A percentile compares a stretch with the other conserved stretches of the same genome.
Evolutionary conservation across 2,329 filamentous ascomycete genomes (phyloP).

Genomic region (Sporothrix euskadiensis): DNA sequence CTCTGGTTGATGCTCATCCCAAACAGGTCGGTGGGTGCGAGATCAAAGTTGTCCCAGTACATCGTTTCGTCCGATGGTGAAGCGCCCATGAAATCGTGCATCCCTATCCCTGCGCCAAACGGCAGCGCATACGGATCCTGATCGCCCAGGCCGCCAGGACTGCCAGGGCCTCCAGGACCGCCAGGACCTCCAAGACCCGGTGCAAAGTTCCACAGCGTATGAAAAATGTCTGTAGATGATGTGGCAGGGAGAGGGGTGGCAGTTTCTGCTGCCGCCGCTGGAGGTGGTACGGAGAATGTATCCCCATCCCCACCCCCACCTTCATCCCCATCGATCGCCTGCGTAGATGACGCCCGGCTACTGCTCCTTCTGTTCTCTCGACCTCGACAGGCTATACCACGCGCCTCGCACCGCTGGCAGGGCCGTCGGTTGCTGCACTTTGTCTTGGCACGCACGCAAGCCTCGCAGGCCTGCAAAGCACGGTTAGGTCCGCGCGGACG

Average conservation of each 20-base stretch:
- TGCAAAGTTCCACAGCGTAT: background rate
- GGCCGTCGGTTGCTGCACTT: conserved; percentile 4
- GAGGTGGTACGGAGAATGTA: too few relatives aligned
- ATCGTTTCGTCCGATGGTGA: background rate
- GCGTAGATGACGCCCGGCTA: too few relatives aligned
- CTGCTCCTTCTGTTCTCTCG: background rate
- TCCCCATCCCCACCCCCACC: too few relatives aligned
- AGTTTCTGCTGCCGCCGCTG: too few relatives aligned
- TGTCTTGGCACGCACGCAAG: background rate
- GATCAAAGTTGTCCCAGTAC: background rate
- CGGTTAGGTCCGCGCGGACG: background rate
- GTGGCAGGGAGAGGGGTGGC: background rate
- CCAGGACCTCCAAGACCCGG: background rate
- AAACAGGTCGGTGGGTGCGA: background rate
- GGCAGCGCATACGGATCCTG: background rate
- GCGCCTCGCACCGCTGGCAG: background rate
- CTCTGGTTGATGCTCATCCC: background rate
- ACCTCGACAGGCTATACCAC: background rate
- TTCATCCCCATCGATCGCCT: too few relatives aligned
- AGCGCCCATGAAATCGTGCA: background rate
- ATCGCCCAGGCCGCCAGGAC: too few relatives aligned
- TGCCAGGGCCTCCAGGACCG: too few relatives aligned
- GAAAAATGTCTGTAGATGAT: background rate
- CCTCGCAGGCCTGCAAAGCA: background rate
- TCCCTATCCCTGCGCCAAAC: background rate